Base-by-base conservation (phyloP, 257 asterid species). In the Penstemon eatonii region DNA sequence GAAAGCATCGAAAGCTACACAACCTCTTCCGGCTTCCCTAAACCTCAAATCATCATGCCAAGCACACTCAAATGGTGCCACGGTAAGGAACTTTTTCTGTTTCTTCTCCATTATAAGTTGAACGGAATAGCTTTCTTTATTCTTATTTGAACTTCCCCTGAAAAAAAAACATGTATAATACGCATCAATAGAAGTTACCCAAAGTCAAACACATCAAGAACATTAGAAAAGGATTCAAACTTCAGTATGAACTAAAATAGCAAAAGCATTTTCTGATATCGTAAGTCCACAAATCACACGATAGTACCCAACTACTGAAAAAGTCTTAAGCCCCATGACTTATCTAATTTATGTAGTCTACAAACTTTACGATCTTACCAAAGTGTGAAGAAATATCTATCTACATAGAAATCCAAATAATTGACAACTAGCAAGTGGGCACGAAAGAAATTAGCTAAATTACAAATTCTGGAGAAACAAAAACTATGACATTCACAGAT, bases 1-100 rank as follows among this genome's bases (percentile, higher is more conserved):
- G 33, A 94, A 94, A 56, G 99, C 99, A 79, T 94, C 99, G 52
- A 94, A 94, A 37, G 99, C 90, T 43, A 94, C 87, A 71, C 99
- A 94, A 38, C 99, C 99, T 72, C 99, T 78, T 51, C 99, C 99
- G 3, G 97, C 97, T 83, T 91, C 97, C 73, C 83, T 80, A 60
- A 94, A 94, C 80, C 92, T 78, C 66, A 91, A 76, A 75, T 91
- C 89, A 56, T 89, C 96, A 4, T 77, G 83, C 99, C 99, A 94
- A 18, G 97, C 96, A 62, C 97, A 94, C 81, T 94, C 86, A 54
- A 94, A 94, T 0, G 99, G 99, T 36, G 99, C 96, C 46, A 94
- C 99, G 0, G 97, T 94, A 5, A 94, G 91, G 68, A 84, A 84
- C 67, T 77, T 83, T 58, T 81, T 88, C 67, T 78, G 92, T 82